phyloP scores from a whole-genome alignment of 2,329 filamentous ascomycete genomes.

The Pyrenochaeta sp. region DNA sequence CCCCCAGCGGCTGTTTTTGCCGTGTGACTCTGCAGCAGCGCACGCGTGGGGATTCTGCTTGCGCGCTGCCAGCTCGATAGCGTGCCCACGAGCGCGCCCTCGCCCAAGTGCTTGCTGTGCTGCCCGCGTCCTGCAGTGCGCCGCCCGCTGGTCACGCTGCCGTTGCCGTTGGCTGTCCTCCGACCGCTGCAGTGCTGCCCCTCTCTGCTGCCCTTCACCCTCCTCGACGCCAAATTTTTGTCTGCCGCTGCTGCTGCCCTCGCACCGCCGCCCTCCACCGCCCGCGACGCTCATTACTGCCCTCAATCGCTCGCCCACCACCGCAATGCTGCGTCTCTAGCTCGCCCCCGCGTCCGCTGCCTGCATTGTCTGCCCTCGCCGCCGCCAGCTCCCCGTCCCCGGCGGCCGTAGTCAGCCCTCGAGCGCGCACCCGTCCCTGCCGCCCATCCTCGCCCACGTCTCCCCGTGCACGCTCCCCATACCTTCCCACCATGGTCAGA shows the following conservation, averaged over 20 bases:
- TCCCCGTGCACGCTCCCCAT: constrained; percentile 1
- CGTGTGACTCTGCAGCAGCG: constrained; percentile 19
- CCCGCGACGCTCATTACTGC: constrained; percentile 23
- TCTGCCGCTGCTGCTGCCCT: constrained; percentile 7
- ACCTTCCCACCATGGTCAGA: constrained; percentile 42
- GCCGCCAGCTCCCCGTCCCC: constrained; percentile 9
- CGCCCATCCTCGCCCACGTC: constrained; percentile 8
- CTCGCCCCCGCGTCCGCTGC: constrained; percentile 18
- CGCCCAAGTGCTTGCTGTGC: too few species aligned
- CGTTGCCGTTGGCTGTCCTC: constrained; percentile 8
- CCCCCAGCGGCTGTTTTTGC: constrained; percentile 15
- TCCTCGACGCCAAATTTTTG: constrained; percentile 17
- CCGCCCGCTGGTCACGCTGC: constrained; percentile 10
- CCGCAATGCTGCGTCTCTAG: constrained; percentile 37
- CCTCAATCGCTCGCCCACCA: constrained; percentile 33
- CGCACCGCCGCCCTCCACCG: constrained; percentile 5
- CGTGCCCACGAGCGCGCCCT: background rate
- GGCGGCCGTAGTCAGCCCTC: constrained; percentile 19
- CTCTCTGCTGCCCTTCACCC: constrained; percentile 13
- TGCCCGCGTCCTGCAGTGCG: constrained; percentile 5
- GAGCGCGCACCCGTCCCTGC: constrained; percentile 10
- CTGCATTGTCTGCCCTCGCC: constrained; percentile 11
- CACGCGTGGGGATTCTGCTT: constrained; percentile 24
- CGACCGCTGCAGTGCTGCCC: constrained; percentile 15
- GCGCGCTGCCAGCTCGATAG: background rate